These are phyloP conservation scores for Euphorbia celastroides DNA, from an alignment of 441 rosid genomes.

Conservation along the genomic window DNA sequence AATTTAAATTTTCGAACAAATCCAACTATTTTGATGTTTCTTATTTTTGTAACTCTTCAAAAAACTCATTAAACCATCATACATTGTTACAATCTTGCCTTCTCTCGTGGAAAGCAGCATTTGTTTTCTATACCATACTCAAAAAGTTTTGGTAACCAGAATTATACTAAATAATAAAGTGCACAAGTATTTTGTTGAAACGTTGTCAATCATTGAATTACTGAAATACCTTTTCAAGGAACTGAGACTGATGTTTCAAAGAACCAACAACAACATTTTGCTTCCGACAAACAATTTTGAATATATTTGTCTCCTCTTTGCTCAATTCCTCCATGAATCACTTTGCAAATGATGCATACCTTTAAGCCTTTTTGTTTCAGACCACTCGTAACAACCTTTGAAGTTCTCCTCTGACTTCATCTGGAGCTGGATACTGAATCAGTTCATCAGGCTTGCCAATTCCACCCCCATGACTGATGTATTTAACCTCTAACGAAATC, in stretches of 20 bases:
- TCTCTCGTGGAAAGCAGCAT: too few species aligned
- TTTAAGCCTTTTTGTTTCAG: background rate
- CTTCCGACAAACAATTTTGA: background rate
- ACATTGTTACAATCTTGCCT: too few species aligned
- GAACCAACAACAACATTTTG: background rate
- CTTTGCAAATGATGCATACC: background rate
- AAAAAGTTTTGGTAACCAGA: too few species aligned
- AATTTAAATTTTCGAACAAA: too few species aligned
- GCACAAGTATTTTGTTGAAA: background rate
- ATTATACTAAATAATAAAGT: too few species aligned
- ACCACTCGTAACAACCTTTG: slow-evolving; percentile 1
- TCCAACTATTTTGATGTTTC: too few species aligned
- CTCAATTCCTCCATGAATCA: background rate
- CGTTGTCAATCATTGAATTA: background rate
- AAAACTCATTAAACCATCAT: too few species aligned
- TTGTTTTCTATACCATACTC: too few species aligned
- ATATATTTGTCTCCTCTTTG: background rate
- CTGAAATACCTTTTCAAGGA: background rate
- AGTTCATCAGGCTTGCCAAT: background rate
- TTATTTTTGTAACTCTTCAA: too few species aligned
- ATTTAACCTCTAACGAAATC: slow-evolving; percentile 7
- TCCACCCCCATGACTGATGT: background rate
- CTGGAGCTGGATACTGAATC: background rate
- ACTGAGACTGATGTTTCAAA: background rate
- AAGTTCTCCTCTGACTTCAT: too few species aligned